These are phyloP conservation scores for Maudiozyma saulgeensis DNA, from an alignment of 805 yeast genomes.

Conservation along the genomic window DNA sequence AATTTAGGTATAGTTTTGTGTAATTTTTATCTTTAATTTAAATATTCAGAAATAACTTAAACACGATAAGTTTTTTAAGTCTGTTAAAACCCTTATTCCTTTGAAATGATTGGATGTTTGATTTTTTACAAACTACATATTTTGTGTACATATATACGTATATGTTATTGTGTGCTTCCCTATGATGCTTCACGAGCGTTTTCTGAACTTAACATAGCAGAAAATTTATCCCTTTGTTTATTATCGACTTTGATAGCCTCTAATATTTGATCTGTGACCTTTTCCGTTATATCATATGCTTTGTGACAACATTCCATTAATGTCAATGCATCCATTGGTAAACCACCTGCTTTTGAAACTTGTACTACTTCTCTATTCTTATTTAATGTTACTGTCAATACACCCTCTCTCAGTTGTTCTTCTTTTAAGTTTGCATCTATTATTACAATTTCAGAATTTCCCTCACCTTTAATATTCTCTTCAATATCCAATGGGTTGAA, in stretches of 20 bases:
- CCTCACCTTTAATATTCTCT: constrained; percentile 60
- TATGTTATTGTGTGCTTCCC: not conserved
- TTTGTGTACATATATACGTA: not conserved
- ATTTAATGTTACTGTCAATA: constrained; percentile 76
- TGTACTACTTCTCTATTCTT: constrained; percentile 89
- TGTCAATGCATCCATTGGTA: constrained; percentile 63
- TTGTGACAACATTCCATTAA: constrained; percentile 59
- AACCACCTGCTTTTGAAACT: constrained; percentile 81
- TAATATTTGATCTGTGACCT: constrained; percentile 55
- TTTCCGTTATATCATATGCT: constrained; percentile 56
- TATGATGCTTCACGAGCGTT: constrained; percentile 21
- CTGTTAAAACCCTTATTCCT: too few relatives aligned
- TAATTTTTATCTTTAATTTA: too few relatives aligned
- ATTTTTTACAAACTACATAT: not conserved
- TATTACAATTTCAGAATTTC: constrained; percentile 48
- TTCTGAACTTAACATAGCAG: constrained; percentile 27
- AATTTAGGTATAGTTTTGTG: too few relatives aligned
- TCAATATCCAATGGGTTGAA: constrained; percentile 59
- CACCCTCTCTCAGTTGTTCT: constrained; percentile 67
- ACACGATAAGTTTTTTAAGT: too few relatives aligned
- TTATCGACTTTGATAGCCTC: constrained; percentile 46
- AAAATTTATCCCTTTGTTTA: constrained; percentile 33
- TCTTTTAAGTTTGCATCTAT: constrained; percentile 74
- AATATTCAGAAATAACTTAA: too few relatives aligned
- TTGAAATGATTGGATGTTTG: too few relatives aligned